Percentiles rank a stretch among this genome's conserved stretches.
Evolutionary conservation across 1,284 basidiomycete genomes (phyloP).

Genomic region (Melampsora larici-populina): DNA sequence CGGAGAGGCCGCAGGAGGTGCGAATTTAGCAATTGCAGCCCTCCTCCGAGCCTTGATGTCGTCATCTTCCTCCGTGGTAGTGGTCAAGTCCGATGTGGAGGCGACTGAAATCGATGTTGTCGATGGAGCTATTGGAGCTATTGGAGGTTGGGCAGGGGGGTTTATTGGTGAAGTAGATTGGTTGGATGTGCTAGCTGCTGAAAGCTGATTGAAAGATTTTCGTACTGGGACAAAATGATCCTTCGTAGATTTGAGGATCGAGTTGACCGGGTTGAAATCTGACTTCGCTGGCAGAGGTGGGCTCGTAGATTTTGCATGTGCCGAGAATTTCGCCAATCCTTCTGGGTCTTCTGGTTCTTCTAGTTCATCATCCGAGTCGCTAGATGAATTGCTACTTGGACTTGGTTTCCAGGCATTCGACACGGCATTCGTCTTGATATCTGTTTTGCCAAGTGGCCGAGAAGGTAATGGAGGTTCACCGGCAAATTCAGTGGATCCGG

Average conservation of each 20-base stretch:
- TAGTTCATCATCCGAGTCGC: conserved; percentile 29
- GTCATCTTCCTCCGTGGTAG: conserved; percentile 35
- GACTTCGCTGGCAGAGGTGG: not conserved
- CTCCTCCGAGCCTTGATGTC: conserved; percentile 12
- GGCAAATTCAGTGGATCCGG: not conserved
- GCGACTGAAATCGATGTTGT: not conserved
- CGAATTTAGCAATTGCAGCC: conserved; percentile 38
- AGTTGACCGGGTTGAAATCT: not conserved
- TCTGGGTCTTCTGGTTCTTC: conserved; percentile 19
- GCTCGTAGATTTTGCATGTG: not conserved
- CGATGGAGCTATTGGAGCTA: not conserved
- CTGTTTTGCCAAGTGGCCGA: not conserved
- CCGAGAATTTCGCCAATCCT: not conserved
- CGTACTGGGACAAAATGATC: not conserved
- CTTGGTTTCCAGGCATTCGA: not conserved
- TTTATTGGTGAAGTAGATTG: not conserved
- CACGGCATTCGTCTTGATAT: not conserved
- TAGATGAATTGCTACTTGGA: not conserved
- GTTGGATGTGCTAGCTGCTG: not conserved
- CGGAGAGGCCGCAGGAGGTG: conserved; percentile 1
- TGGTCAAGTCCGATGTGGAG: conserved; percentile 22
- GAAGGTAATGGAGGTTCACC: not conserved
- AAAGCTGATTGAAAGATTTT: not conserved
- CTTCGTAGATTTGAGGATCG: not conserved
- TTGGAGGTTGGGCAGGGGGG: not conserved